Conservation (phyloP, 192 early-diverging fungal species). For the Linderina pennispora region DNA sequence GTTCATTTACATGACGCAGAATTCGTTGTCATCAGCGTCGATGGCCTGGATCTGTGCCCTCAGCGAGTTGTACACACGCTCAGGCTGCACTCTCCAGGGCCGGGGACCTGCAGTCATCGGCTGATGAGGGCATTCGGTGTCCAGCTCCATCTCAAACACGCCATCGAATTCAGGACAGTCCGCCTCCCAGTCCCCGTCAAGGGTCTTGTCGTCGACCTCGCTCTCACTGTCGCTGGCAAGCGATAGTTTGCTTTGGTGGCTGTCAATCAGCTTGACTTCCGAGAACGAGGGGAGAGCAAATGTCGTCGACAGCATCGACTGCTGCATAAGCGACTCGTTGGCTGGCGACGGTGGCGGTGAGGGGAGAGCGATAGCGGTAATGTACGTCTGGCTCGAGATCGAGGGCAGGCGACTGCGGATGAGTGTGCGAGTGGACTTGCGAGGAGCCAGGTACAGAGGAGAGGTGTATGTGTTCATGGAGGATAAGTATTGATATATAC, state of each 20-base stretch:
- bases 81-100: conserved; percentile 36
- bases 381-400: background rate
- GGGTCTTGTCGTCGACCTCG: background rate
- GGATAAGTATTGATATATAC: no score
- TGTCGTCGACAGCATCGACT: background rate
- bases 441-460: no score
- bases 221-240: conserved; percentile 3
- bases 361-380: background rate
- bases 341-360: background rate
- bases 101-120: conserved; percentile 16
- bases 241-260: no score
- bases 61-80: conserved; percentile 22
- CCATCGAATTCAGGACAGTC: background rate
- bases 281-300: background rate
- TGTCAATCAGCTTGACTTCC: background rate
- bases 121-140: background rate
- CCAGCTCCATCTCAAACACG: conserved; percentile 42
- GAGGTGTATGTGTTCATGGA: no score
- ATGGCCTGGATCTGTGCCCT: conserved; percentile 36
- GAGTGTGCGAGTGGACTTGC: no score
- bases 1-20: conserved; percentile 12
- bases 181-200: background rate
- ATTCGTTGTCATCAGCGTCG: conserved; percentile 45
- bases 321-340: background rate
- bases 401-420: no score